phyloP scores from a whole-genome alignment of 1,284 basidiomycete genomes.

The Kwoniella shivajii region DNA sequence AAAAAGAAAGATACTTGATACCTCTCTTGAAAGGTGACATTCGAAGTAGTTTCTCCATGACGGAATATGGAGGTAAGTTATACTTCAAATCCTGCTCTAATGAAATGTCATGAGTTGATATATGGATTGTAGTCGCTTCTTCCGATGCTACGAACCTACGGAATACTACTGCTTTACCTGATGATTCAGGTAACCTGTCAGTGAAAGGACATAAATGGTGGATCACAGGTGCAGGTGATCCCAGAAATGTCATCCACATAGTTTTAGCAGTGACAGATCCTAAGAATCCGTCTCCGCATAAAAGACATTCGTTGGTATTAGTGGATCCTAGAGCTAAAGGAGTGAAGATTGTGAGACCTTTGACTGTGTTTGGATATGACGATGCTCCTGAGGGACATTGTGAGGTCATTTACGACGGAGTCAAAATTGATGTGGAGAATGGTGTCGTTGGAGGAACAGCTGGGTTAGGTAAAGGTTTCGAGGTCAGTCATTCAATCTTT shows the following conservation, averaged over 20 bases:
- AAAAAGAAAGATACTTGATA: slow-evolving; percentile 87
- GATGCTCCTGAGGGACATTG: slow-evolving; percentile 95
- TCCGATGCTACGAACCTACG: slow-evolving; percentile 96
- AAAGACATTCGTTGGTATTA: slow-evolving; percentile 90
- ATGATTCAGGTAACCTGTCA: slow-evolving; percentile 67
- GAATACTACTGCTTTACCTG: slow-evolving; percentile 75
- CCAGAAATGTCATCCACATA: slow-evolving; percentile 83
- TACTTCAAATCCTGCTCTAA: background rate
- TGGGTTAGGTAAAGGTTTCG: slow-evolving; percentile 88
- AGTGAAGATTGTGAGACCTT: slow-evolving; percentile 84
- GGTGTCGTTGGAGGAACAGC: slow-evolving; percentile 68
- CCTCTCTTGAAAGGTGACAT: slow-evolving; percentile 90
- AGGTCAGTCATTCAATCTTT: slow-evolving; percentile 58
- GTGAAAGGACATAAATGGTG: slow-evolving; percentile 99
- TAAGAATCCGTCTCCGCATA: slow-evolving; percentile 58
- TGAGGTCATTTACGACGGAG: slow-evolving; percentile 92
- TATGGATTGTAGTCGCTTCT: slow-evolving; percentile 68
- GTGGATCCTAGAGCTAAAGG: slow-evolving; percentile 86
- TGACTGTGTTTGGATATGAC: slow-evolving; percentile 92
- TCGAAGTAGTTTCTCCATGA: slow-evolving; percentile 93
- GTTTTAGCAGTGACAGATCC: slow-evolving; percentile 68
- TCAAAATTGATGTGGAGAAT: slow-evolving; percentile 70
- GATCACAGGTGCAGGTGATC: slow-evolving; percentile 97
- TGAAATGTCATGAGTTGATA: background rate
- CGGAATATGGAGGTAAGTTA: slow-evolving; percentile 76